Evolutionary conservation across 129 eudicot genomes (phyloP).

Genomic region (Kitagawia praeruptora): DNA sequence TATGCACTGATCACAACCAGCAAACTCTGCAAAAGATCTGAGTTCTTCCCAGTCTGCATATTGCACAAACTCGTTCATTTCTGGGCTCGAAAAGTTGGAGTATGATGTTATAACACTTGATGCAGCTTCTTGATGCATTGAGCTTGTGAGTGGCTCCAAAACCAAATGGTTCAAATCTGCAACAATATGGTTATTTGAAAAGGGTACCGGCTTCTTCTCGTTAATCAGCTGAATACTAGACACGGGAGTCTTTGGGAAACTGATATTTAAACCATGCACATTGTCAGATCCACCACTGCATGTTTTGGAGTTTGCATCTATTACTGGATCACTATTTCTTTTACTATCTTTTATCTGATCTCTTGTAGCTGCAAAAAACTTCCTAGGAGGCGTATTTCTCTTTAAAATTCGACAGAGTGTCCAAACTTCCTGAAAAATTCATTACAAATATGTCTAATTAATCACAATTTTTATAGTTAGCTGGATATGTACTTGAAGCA

Average conservation of each 20-base stretch:
- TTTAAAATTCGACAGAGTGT: slow-evolving; percentile 71
- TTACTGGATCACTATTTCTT: slow-evolving; percentile 9
- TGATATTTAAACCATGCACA: slow-evolving; percentile 36
- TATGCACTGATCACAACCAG: slow-evolving; percentile 18
- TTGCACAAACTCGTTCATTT: slow-evolving; percentile 38
- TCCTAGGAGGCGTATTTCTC: slow-evolving; percentile 37
- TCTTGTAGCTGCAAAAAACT: slow-evolving; percentile 54
- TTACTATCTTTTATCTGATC: slow-evolving; percentile 16
- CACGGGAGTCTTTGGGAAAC: slow-evolving; percentile 27
- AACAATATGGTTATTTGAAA: neutral
- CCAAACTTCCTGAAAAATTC: slow-evolving; percentile 76
- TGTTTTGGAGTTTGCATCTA: slow-evolving; percentile 34
- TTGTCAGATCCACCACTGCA: slow-evolving; percentile 55
- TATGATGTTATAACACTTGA: slow-evolving; percentile 19
- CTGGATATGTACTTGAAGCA: neutral
- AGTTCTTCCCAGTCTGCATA: slow-evolving; percentile 70
- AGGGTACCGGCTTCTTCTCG: neutral
- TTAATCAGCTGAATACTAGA: neutral
- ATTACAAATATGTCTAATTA: neutral
- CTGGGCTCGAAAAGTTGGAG: slow-evolving; percentile 31
- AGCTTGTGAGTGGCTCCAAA: slow-evolving; percentile 9
- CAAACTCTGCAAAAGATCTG: slow-evolving; percentile 48
- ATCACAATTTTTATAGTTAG: neutral
- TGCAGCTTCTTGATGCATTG: slow-evolving; percentile 21
- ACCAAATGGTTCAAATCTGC: slow-evolving; percentile 18